Conservation (phyloP, 2,329 filamentous ascomycete species). For the Penicillium brasilianum region DNA sequence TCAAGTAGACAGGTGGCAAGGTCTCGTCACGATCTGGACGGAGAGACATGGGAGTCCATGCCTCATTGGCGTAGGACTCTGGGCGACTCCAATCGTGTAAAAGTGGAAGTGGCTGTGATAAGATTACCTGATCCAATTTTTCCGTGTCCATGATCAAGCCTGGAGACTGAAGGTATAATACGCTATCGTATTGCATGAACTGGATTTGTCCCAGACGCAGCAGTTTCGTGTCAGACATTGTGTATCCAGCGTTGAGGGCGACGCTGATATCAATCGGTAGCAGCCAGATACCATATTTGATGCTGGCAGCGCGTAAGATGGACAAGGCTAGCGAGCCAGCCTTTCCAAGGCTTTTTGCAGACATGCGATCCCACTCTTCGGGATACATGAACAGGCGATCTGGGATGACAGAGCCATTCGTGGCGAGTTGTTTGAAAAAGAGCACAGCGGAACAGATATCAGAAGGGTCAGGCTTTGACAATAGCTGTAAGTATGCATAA, state of each 20-base stretch:
- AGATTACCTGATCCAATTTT: slow-evolving; percentile 47
- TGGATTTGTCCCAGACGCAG: slow-evolving; percentile 46
- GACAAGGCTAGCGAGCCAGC: slow-evolving; percentile 42
- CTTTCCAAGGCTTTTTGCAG: slow-evolving; percentile 29
- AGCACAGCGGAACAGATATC: slow-evolving; percentile 53
- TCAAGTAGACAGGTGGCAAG: slow-evolving; percentile 44
- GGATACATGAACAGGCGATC: slow-evolving; percentile 55
- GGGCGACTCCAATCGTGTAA: slow-evolving; percentile 38
- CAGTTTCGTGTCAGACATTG: slow-evolving; percentile 42
- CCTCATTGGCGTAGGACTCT: slow-evolving; percentile 46
- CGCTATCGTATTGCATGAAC: slow-evolving; percentile 51
- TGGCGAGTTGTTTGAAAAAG: slow-evolving; percentile 49
- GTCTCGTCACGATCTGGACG: slow-evolving; percentile 37
- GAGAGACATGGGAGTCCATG: slow-evolving; percentile 45
- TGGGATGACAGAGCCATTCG: slow-evolving; percentile 41
- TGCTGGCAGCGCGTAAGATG: slow-evolving; percentile 45
- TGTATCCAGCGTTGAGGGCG: slow-evolving; percentile 40
- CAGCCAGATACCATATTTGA: slow-evolving; percentile 48
- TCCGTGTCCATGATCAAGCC: slow-evolving; percentile 46
- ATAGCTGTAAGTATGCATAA: slow-evolving; percentile 52
- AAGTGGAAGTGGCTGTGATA: slow-evolving; percentile 41
- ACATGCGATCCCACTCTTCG: slow-evolving; percentile 49
- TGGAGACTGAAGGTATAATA: slow-evolving; percentile 50
- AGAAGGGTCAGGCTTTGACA: slow-evolving; percentile 48
- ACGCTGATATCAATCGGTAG: slow-evolving; percentile 48